Percentiles rank a stretch among this genome's conserved stretches.
phyloP scores from a whole-genome alignment of 2,329 filamentous ascomycete species.

The Beauveria pseudobassiana region DNA sequence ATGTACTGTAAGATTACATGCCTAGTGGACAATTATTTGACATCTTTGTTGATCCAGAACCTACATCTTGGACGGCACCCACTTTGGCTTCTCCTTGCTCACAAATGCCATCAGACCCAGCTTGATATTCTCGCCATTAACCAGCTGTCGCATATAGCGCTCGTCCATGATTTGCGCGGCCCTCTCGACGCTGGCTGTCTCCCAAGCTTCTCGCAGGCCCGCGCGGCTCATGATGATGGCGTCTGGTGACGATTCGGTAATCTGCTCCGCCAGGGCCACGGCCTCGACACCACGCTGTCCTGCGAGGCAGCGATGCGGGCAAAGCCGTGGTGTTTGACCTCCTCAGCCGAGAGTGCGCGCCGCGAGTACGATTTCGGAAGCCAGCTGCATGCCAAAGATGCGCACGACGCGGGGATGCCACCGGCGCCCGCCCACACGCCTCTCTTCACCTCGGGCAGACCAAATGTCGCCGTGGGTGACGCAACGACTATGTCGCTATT shows the following conservation, averaged over 20 bases:
- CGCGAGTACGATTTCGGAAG: constrained; percentile 42
- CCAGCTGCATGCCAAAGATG: constrained; percentile 36
- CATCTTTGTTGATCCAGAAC: background rate
- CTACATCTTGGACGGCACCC: constrained; percentile 41
- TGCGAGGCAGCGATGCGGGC: constrained; percentile 29
- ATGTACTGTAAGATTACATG: background rate
- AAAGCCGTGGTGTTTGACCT: constrained; percentile 27
- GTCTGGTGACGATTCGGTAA: constrained; percentile 28
- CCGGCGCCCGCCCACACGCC: constrained; percentile 48
- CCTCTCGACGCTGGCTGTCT: constrained; percentile 32
- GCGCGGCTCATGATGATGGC: constrained; percentile 33
- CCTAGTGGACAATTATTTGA: background rate
- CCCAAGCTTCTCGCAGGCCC: constrained; percentile 31
- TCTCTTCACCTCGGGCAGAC: constrained; percentile 44
- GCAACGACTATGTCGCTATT: constrained; percentile 47
- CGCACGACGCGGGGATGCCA: constrained; percentile 42
- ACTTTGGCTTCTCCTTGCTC: constrained; percentile 40
- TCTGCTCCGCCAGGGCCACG: constrained; percentile 25
- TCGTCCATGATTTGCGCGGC: constrained; percentile 33
- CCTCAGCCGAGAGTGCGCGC: constrained; percentile 36
- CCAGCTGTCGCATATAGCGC: constrained; percentile 30
- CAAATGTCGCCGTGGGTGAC: constrained; percentile 42
- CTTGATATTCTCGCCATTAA: constrained; percentile 38
- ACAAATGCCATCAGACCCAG: constrained; percentile 45
- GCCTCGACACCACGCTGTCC: constrained; percentile 29